A percentile compares a stretch with the other conserved stretches of the same genome.
Evolutionary conservation across 805 yeast genomes (phyloP).

Genomic region (Kockiozyma suomiensis): DNA sequence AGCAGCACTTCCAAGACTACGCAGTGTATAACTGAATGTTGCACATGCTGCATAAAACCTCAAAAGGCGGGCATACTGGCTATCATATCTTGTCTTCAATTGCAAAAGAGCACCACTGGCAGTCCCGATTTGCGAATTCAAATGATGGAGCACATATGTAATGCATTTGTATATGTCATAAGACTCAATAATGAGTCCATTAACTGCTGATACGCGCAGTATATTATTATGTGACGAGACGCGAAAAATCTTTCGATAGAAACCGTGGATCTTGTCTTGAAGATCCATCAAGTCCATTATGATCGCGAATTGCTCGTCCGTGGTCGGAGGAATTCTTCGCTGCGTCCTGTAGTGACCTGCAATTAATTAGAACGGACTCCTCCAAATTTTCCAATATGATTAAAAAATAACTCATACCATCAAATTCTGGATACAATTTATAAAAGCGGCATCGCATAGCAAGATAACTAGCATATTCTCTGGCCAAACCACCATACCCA

Average conservation of each 20-base stretch:
- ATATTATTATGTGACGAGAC: not conserved
- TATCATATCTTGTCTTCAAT: not conserved
- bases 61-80: no score
- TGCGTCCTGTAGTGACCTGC: not conserved
- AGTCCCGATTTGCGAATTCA: not conserved
- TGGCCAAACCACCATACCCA: no score
- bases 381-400: not conserved
- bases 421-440: not conserved
- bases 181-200: not conserved
- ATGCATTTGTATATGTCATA: not conserved
- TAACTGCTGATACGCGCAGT: not conserved
- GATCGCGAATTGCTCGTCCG: not conserved
- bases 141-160: not conserved
- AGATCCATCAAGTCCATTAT: not conserved
- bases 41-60: no score
- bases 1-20: no score
- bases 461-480: not conserved
- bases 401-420: not conserved
- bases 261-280: not conserved
- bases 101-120: not conserved
- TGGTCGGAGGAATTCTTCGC: not conserved
- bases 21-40: no score
- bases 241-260: not conserved
- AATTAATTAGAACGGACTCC: not conserved
- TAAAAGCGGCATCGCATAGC: not conserved